Base-by-base conservation (phyloP, 2,329 filamentous ascomycete species). In the Emergomyces africanus region DNA sequence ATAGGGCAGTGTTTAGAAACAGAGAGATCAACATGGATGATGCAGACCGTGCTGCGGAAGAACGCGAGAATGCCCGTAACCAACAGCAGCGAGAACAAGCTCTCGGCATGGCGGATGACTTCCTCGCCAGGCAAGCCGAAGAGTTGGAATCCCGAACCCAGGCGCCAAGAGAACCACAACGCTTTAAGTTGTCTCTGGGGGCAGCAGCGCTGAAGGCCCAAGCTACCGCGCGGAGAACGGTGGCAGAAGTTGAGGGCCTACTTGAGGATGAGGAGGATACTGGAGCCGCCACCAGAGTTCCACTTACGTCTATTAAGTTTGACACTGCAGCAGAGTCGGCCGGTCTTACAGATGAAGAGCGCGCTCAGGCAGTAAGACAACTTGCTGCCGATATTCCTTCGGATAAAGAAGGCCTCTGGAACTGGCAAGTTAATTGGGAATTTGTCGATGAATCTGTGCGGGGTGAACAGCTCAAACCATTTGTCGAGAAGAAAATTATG, bases 401-500 rank as follows among this genome's bases (percentile, higher is more conserved):
- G 15, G 87, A 94, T 69, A 89, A 88, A 71, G 84, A 88, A 2
- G 90, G 89, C 0, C 79, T 99, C 3, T 99, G 92, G 89, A 82
- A 81, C n/a, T 97, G 90, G 89, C 78, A 87, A 20, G 84, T 99
- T 71, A 88, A 91, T 67, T 99, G 94, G 94, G 87, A 95, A 57
- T 89, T 85, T 73, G 81, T 99, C 70, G 89, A 95, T 69, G 87
- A 94, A 62, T 79, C 81, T 18, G 81, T 94, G 48, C 83, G 97
- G 61, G 82, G 84, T 61, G 88, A 95, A 64, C 91, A 96, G 71
- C 83, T 99, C 66, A 84, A 88, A 68, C 91, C 92, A 35, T 99
- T 96, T 75, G 89, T 97, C 59, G 90, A 96, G 78, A 95, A 95
- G 82, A 99, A 97, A 81, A 89, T 97, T 66, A 87, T 99, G 61